Percentiles rank a stretch among this genome's conserved stretches.
Evolutionary conservation across 768 basidiomycete species (phyloP).

Genomic region (Psilocybe sp.): DNA sequence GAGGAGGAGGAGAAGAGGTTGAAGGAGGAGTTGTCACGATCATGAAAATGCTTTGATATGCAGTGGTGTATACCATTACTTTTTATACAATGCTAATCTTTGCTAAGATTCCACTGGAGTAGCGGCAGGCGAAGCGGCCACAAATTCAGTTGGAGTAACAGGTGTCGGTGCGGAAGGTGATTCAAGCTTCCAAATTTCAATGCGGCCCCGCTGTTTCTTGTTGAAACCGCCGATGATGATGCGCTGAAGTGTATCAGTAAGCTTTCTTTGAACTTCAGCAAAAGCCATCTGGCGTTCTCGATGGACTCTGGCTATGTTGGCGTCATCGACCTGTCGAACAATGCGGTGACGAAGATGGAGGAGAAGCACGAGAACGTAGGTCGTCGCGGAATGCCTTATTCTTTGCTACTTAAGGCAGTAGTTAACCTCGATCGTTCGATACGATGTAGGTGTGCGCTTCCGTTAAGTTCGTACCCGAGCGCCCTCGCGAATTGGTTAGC

Average conservation of each 20-base stretch:
- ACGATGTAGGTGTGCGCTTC: conserved; percentile 75
- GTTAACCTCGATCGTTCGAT: too few relatives aligned
- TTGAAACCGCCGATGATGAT: conserved; percentile 64
- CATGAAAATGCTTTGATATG: conserved; percentile 1
- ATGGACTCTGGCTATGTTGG: conserved; percentile 71
- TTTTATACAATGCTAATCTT: conserved; percentile 3
- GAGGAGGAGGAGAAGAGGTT: conserved; percentile 25
- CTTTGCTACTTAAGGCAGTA: too few relatives aligned
- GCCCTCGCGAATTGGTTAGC: conserved; percentile 70
- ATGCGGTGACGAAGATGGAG: conserved; percentile 53
- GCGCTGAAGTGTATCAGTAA: conserved; percentile 43
- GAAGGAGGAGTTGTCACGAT: conserved; percentile 6
- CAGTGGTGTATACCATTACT: conserved; percentile 1
- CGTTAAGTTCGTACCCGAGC: conserved; percentile 68
- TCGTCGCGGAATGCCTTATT: too few relatives aligned
- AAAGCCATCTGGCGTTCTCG: conserved; percentile 62
- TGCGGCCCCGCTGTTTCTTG: conserved; percentile 53
- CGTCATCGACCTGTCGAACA: conserved; percentile 54
- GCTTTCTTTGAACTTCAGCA: conserved; percentile 59
- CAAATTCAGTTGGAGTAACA: too few relatives aligned
- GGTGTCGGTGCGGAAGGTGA: too few relatives aligned
- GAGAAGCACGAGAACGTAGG: conserved; percentile 61
- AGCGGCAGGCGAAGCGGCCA: background rate
- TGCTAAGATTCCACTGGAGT: background rate
- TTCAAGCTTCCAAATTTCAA: conserved; percentile 56